These are phyloP conservation scores for Achaetomium macrosporum DNA, from an alignment of 2,329 filamentous ascomycete species.

Conservation along the genomic window DNA sequence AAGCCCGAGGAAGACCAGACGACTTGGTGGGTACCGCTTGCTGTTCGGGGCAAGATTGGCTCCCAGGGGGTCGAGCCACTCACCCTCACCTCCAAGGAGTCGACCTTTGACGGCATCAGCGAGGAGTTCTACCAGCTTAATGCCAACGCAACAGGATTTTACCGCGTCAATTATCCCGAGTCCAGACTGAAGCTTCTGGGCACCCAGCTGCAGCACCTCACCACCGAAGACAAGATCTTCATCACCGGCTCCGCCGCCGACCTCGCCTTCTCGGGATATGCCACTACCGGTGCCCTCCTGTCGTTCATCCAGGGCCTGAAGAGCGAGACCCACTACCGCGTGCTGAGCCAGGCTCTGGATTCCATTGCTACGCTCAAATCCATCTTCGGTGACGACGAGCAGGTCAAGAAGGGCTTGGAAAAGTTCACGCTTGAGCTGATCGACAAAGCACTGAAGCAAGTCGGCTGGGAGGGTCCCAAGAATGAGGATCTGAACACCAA, in stretches of 20 bases:
- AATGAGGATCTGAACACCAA: slow-evolving; percentile 76
- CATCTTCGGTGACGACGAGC: slow-evolving; percentile 74
- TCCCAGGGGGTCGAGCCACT: slow-evolving; percentile 56
- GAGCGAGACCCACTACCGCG: slow-evolving; percentile 75
- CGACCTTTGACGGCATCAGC: slow-evolving; percentile 68
- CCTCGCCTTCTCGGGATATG: slow-evolving; percentile 80
- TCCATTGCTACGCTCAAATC: slow-evolving; percentile 72
- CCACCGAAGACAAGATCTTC: slow-evolving; percentile 84
- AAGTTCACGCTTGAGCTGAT: slow-evolving; percentile 75
- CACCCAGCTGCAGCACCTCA: slow-evolving; percentile 67
- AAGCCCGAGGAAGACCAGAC: slow-evolving; percentile 87
- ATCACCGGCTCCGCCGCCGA: slow-evolving; percentile 86
- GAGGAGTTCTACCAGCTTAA: slow-evolving; percentile 92
- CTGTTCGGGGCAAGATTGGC: slow-evolving; percentile 68
- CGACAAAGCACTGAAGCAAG: slow-evolving; percentile 64
- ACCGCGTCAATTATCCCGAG: slow-evolving; percentile 90
- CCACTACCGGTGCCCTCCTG: slow-evolving; percentile 73
- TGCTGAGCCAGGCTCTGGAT: slow-evolving; percentile 80
- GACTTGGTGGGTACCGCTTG: slow-evolving; percentile 92
- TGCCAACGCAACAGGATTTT: slow-evolving; percentile 79
- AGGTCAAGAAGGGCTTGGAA: slow-evolving; percentile 66
- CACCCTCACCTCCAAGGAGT: slow-evolving; percentile 69
- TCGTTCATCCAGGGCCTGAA: slow-evolving; percentile 81
- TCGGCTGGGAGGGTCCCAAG: slow-evolving; percentile 80
- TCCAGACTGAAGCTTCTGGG: slow-evolving; percentile 74